phyloP scores from a whole-genome alignment of 768 basidiomycete genomes.

The Cyclocybe aegerita region DNA sequence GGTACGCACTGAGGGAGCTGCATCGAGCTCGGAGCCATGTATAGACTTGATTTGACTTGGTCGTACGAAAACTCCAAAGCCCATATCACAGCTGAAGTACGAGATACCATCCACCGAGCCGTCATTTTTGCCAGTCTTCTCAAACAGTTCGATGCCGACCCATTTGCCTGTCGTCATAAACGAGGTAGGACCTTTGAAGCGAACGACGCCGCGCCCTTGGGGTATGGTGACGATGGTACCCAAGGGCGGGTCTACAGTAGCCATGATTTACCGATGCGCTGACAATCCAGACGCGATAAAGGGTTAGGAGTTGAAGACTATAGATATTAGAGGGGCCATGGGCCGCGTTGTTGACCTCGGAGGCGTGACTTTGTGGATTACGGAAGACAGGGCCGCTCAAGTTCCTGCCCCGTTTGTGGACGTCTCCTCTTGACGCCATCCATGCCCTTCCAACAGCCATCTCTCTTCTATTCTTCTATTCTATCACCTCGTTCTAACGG shows the following conservation, averaged over 20 bases:
- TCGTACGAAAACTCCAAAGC: conserved; percentile 87
- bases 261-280: conserved; percentile 3
- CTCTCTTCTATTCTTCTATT: no score
- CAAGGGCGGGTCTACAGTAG: conserved; percentile 34
- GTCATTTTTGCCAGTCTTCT: conserved; percentile 92
- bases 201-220: conserved; percentile 78
- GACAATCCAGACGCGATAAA: background rate
- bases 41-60: conserved; percentile 78
- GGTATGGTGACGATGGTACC: conserved; percentile 80
- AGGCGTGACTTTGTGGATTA: no score
- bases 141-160: conserved; percentile 89
- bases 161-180: conserved; percentile 86
- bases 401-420: no score
- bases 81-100: conserved; percentile 81
- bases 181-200: conserved; percentile 80
- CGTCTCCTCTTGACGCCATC: no score
- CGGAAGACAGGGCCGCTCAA: no score
- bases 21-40: conserved; percentile 44
- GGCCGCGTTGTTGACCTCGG: background rate
- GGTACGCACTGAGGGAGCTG: conserved; percentile 15
- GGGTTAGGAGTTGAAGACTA: background rate
- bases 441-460: no score
- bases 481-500: no score
- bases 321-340: conserved; percentile 7
- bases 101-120: conserved; percentile 75